A percentile compares a stretch with the other conserved stretches of the same genome.
Conservation (phyloP, 2,329 filamentous ascomycete genomes). For the Phialocephala subalpina region DNA sequence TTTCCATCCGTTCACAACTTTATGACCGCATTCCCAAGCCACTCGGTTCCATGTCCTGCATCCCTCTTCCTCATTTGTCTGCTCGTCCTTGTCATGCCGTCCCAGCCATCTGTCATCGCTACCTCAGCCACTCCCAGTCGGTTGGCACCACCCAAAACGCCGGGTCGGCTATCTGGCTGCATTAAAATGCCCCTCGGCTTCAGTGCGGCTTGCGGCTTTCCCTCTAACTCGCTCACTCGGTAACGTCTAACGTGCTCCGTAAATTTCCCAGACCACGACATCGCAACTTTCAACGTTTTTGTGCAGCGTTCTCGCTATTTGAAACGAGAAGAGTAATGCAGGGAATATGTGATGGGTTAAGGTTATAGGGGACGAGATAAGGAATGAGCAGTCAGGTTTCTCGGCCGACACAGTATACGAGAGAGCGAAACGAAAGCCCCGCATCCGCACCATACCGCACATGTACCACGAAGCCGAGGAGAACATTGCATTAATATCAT, state of each 20-base stretch:
- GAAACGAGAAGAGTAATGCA: background rate
- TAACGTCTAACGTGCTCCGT: conserved; percentile 5
- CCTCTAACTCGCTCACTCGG: conserved; percentile 8
- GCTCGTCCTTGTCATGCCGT: background rate
- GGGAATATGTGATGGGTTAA: background rate
- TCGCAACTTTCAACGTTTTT: background rate
- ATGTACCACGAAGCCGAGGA: background rate
- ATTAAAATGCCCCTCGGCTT: background rate
- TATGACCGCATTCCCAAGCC: too few species aligned
- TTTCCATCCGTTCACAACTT: too few species aligned
- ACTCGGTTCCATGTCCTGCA: background rate
- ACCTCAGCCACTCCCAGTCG: background rate
- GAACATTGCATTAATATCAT: too few species aligned
- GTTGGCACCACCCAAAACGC: background rate
- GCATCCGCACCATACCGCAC: background rate
- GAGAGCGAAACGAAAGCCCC: background rate
- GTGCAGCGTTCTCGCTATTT: background rate
- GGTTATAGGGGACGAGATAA: background rate
- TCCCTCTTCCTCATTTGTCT: background rate
- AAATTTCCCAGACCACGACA: background rate
- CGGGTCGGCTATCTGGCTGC: background rate
- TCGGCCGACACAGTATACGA: background rate
- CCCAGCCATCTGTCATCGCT: background rate
- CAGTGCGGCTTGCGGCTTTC: too few species aligned
- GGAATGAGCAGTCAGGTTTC: background rate